These are phyloP conservation scores for Eremochloa ophiuroides DNA, from an alignment of 176 grass and related monocot species.

Conservation along the genomic window DNA sequence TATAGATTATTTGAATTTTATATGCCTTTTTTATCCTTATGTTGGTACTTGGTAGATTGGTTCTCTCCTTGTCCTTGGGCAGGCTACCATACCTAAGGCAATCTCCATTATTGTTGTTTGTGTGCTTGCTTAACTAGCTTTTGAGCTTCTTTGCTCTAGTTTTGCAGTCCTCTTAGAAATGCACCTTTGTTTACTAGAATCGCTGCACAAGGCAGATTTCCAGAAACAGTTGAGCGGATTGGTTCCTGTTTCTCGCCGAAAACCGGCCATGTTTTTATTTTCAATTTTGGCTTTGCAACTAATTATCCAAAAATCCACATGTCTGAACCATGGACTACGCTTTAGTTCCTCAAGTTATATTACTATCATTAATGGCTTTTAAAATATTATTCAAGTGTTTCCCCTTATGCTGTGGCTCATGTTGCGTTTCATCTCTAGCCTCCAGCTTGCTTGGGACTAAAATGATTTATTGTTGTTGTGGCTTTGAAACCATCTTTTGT, in stretches of 20 bases:
- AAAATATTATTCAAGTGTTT: neutral
- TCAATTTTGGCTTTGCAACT: neutral
- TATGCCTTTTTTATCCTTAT: neutral
- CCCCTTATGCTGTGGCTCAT: neutral
- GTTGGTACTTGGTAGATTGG: neutral
- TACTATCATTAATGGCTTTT: neutral
- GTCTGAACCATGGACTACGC: neutral
- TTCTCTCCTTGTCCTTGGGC: slow-evolving; percentile 3
- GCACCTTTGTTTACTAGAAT: neutral
- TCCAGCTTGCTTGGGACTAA: neutral
- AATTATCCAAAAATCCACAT: neutral
- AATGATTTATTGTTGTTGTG: neutral
- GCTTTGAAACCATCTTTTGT: neutral
- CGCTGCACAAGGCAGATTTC: neutral
- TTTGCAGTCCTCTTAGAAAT: neutral
- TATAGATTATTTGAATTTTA: neutral
- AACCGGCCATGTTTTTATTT: neutral
- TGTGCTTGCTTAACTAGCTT: neutral
- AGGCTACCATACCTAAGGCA: too few relatives aligned
- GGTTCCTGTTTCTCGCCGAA: neutral
- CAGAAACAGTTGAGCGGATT: neutral
- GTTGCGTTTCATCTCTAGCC: neutral
- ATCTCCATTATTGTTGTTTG: neutral
- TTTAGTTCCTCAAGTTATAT: neutral
- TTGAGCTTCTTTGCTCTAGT: neutral